Evolutionary conservation across 2,329 filamentous ascomycete species (phyloP), one percentile per base, ranked within the genome.

Genomic region (Talaromyces sp.): DNA sequence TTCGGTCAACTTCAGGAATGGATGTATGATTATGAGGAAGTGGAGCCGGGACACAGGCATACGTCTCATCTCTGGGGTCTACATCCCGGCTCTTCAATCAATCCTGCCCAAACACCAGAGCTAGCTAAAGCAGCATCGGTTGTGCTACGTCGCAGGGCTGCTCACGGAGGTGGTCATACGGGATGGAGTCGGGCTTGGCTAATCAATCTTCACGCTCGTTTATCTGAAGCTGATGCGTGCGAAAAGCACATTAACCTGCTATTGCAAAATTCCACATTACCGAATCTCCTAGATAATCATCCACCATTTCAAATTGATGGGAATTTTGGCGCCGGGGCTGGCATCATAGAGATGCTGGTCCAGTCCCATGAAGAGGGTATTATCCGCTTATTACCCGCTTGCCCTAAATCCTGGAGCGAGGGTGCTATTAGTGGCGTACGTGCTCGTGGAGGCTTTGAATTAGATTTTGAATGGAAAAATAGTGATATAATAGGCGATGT

Each of bases 131-230:
- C 60, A 50, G 60, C 60, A 24, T 50, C 43, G 71, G 66, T 11
- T 72, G 75, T 14, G 66, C 71, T 2, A 54, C 66, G 0, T 72
- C 74, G 1, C 69, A 73, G 0, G 56, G 59, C 50, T 67, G 60
- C 33, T 57, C 63, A 3, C 56, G 69, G 35, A 48, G 56, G 80
- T 10, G 82, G 80, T 0, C 76, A 80, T 41, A 84, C 81, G 0
- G 82, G 82, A 0, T 85, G 83, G 83, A 82, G 81, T 3, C 76
- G 81, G 16, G 82, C 81, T 5, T 84, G 82, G 82, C 70, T 79
- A 0, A 74, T 83, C 3, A 80, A 77, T 39, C 73, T 82, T 22
- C 80, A 80, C 57, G 81, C 82, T 2, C 77, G 82, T 0, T 71
- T 84, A 0, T 72, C 76, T 31, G 74, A 80, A 62, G 68, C 68